phyloP scores from a whole-genome alignment of 805 yeast genomes.

The Debaryomyces castellii region DNA sequence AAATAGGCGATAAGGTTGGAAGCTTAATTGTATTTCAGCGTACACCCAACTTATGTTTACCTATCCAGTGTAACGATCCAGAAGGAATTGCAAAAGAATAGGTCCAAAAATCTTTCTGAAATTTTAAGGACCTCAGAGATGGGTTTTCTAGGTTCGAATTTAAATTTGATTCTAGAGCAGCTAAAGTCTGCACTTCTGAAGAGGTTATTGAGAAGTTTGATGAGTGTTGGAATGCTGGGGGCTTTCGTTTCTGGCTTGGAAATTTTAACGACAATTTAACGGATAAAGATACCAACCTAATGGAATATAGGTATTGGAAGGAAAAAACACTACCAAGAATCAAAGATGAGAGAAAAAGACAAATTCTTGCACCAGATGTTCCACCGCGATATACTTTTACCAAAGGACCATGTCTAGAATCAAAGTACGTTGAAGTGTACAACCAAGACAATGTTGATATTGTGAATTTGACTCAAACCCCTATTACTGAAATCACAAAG shows the following conservation, averaged over 20 bases:
- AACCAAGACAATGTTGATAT: constrained; percentile 15
- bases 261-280: constrained; percentile 13
- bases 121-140: constrained; percentile 9
- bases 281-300: constrained; percentile 13
- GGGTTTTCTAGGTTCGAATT: constrained; percentile 1
- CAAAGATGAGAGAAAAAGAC: constrained; percentile 13
- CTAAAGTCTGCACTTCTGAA: constrained; percentile 12
- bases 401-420: constrained; percentile 17
- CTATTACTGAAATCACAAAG: constrained; percentile 11
- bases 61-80: constrained; percentile 11
- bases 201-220: constrained; percentile 13
- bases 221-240: constrained; percentile 19
- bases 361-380: constrained; percentile 18
- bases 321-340: constrained; percentile 13
- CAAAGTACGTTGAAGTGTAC: constrained; percentile 14
- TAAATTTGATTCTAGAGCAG: background rate
- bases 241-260: constrained; percentile 24
- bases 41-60: constrained; percentile 13
- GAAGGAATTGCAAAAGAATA: constrained; percentile 7
- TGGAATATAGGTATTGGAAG: constrained; percentile 20
- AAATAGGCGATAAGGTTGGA: constrained; percentile 15
- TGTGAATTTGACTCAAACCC: constrained; percentile 15
- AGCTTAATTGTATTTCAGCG: constrained; percentile 13
- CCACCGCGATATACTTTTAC: constrained; percentile 17
- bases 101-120: constrained; percentile 2